These are phyloP conservation scores for Wallacemonas sp. DNA, from an alignment of 208 protist genomes.

Conservation along the genomic window DNA sequence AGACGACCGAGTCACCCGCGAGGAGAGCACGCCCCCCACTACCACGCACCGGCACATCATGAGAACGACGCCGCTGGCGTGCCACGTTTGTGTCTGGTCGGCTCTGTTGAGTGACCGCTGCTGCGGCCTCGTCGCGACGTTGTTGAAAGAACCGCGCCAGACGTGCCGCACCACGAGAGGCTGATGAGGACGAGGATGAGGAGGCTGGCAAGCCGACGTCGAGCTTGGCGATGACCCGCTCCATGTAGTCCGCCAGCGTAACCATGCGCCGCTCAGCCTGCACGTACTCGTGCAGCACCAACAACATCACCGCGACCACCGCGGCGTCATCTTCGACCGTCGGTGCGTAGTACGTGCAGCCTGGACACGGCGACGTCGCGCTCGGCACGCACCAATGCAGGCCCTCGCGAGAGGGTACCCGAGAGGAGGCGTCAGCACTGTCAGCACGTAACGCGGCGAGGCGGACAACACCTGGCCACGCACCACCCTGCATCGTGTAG, in stretches of 20 bases:
- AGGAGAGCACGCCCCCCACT: background rate
- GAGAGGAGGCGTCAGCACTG: too few species aligned
- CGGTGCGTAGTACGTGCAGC: constrained; percentile 17
- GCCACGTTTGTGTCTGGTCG: too few species aligned
- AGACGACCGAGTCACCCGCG: background rate
- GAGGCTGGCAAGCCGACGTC: background rate
- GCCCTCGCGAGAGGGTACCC: constrained; percentile 13
- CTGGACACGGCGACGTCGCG: constrained; percentile 20
- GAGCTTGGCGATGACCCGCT: constrained; percentile 70
- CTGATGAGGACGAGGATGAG: background rate
- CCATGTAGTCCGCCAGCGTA: constrained; percentile 54
- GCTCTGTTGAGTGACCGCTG: too few species aligned
- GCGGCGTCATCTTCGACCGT: background rate
- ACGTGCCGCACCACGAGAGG: background rate
- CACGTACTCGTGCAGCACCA: constrained; percentile 64
- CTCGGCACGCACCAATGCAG: constrained; percentile 65
- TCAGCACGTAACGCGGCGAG: too few species aligned
- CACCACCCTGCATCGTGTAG: constrained; percentile 35
- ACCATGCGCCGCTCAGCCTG: constrained; percentile 56
- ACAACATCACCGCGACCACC: constrained; percentile 53
- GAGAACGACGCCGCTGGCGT: too few species aligned
- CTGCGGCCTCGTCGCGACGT: background rate
- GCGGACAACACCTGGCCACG: constrained; percentile 51
- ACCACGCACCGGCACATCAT: too few species aligned
- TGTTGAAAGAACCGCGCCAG: background rate